Evolutionary conservation across 2,329 filamentous ascomycete genomes (phyloP).

Genomic region (Stromatinia cepivora): DNA sequence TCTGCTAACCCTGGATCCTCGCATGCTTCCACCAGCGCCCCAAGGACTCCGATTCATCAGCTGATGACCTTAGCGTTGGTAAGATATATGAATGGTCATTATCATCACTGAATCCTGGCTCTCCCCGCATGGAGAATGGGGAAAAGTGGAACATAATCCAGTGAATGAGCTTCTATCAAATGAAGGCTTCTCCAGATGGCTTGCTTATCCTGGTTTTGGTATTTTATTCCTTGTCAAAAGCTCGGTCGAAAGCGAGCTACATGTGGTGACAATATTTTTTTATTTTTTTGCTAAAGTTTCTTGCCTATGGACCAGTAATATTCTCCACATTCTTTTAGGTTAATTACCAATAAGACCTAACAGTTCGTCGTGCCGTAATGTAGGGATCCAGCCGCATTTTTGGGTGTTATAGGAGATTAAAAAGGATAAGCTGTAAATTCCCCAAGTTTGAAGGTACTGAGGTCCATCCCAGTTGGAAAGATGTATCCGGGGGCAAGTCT

Average conservation of each 20-base stretch:
- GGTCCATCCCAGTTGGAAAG: background rate
- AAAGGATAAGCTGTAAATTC: background rate
- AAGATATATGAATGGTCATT: slow-evolving; percentile 1
- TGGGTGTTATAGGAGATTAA: background rate
- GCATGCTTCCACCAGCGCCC: slow-evolving; percentile 5
- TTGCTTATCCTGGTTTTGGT: background rate
- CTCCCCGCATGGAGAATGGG: slow-evolving; percentile 9
- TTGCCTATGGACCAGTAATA: background rate
- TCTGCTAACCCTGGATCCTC: background rate
- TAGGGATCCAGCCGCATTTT: slow-evolving; percentile 1
- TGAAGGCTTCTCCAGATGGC: background rate
- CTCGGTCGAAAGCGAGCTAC: background rate
- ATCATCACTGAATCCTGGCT: background rate
- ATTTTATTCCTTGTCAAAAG: background rate
- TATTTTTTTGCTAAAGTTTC: background rate
- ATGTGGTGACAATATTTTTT: background rate
- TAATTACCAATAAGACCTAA: background rate
- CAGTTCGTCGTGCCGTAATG: background rate
- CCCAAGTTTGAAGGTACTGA: background rate
- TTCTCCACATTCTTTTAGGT: background rate
- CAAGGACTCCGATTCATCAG: slow-evolving; percentile 8
- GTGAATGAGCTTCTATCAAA: background rate
- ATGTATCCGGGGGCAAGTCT: background rate
- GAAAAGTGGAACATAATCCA: slow-evolving; percentile 7
- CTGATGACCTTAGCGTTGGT: slow-evolving; percentile 12